Evolutionary conservation across 2,329 filamentous ascomycete genomes (phyloP), one percentile per base, ranked within the genome.

Genomic region (Stagonosporopsis tanaceti): DNA sequence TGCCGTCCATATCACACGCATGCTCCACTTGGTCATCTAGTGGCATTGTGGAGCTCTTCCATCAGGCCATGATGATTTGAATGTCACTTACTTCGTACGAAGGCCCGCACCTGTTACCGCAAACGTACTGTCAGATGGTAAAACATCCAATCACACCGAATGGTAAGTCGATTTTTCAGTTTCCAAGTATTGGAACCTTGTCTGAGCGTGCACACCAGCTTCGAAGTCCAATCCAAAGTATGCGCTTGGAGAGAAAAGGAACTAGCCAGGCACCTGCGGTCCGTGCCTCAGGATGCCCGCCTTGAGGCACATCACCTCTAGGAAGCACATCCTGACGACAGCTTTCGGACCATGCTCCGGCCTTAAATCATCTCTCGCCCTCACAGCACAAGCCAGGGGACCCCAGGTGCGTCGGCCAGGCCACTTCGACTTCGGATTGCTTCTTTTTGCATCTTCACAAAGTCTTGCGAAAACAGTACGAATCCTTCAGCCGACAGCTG

Each of bases 201-300:
- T 48, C 27, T 40, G 32, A 45, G 14, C 12, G 25, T 22, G 27
- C 27, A n/a, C 34, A 8, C 28, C 40, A 17, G 17, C 12, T 20
- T 40, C 20, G 25, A 15, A n/a, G 5, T 28, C 20, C 24, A 25
- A 30, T 15, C 30, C 27, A 40, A 57, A 50, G 46, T 45, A 25
- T 52, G 48, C 32, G 44, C 22, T 46, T 40, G 25, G 27, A 27
- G 35, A 32, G 47, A 47, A 57, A 57, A 57, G 42, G 27, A 52
- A 52, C 14, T 15, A 40, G 48, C n/a, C 44, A n/a, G 15, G 20
- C 48, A 53, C 37, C n/a, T 15, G 40, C 32, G 28, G 27, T 25
- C 40, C 15, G 34, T 28, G 40, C 45, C 24, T 30, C 35, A 46
- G 8, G n/a, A 27, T n/a, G 39, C 17, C 30, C 25, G 38, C 40